A percentile compares a stretch with the other conserved stretches of the same genome.
phyloP scores from a whole-genome alignment of 2,329 filamentous ascomycete genomes.

The Drechslera avenae region DNA sequence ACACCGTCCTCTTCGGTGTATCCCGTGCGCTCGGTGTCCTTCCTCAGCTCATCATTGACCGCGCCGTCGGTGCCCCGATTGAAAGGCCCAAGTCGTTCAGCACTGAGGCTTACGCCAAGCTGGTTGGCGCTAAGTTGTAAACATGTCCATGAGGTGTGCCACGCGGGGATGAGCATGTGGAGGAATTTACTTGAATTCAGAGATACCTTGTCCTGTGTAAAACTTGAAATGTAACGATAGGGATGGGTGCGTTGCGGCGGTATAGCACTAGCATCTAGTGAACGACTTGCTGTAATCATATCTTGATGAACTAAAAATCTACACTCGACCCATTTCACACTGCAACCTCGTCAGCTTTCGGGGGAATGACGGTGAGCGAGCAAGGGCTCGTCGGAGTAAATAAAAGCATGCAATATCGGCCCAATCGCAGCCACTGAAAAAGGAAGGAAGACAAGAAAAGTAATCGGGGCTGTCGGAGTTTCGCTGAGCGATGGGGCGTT shows the following conservation, averaged over 20 bases:
- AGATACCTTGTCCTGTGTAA: constrained; percentile 44
- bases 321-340: not conserved
- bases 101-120: constrained; percentile 94
- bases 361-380: not conserved
- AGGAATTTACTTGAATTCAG: constrained; percentile 30
- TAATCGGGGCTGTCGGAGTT: constrained; percentile 10
- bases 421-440: constrained; percentile 8
- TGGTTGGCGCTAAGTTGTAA: constrained; percentile 89
- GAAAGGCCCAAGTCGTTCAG: constrained; percentile 99
- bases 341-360: not conserved
- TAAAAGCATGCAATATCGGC: not conserved
- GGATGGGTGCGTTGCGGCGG: constrained; percentile 32
- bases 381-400: constrained; percentile 2
- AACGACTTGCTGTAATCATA: constrained; percentile 35
- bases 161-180: constrained; percentile 16
- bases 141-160: constrained; percentile 13
- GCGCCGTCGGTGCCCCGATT: constrained; percentile 93
- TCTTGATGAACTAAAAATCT: constrained; percentile 23
- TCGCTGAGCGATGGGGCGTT: constrained; percentile 9
- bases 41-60: constrained; percentile 99
- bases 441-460: constrained; percentile 8
- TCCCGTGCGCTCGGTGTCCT: constrained; percentile 97
- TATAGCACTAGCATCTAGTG: constrained; percentile 38
- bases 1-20: constrained; percentile 99
- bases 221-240: constrained; percentile 44